Evolutionary conservation across 2,329 filamentous ascomycete genomes (phyloP), one percentile per base, ranked within the genome.

Genomic region (Aspergillus aculeatus): DNA sequence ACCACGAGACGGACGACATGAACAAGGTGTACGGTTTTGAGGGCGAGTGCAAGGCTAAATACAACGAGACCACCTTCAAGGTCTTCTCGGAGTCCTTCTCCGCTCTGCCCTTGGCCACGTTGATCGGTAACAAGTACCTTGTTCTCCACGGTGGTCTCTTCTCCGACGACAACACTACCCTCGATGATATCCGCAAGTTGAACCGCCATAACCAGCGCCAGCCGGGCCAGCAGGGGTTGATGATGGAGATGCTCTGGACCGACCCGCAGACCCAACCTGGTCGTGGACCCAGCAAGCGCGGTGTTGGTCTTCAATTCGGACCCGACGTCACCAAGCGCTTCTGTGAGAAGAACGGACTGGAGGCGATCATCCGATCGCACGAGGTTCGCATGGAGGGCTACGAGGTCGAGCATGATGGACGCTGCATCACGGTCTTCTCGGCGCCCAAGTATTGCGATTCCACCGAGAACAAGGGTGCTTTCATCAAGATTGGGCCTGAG

Each of bases 241-340:
- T 99, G 95, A 99, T 99, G 95, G 95, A 99, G 79, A 99, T 99
- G 95, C 85, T 99, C 50, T 99, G 95, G 95, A 98, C 95, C 0
- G 95, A 99, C 73, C 95, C 95, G 2, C 95, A 99, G 75, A 84
- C 90, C 0, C 83, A 87, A 68, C 88, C 90, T 29, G 95, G 95
- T 55, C 88, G 95, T 67, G 92, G 93, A 9, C 95, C 95, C 49
- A 96, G 92, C 82, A 99, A 99, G 83, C 87, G 95, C 73, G 95
- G 95, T 66, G 94, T 99, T 21, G 95, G 95, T 55, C 85, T 98
- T 78, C 93, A 98, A 74, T 99, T 99, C 69, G 95, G 95, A 0
- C 95, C 95, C 0, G 95, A 99, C 73, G 87, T 99, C 60, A 99
- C 95, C 23, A 96, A 96, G 81, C 85, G 87, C 54, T 99, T 99